These are phyloP conservation scores for Nicotiana knightiana DNA, from an alignment of 257 asterid species.

Conservation along the genomic window DNA sequence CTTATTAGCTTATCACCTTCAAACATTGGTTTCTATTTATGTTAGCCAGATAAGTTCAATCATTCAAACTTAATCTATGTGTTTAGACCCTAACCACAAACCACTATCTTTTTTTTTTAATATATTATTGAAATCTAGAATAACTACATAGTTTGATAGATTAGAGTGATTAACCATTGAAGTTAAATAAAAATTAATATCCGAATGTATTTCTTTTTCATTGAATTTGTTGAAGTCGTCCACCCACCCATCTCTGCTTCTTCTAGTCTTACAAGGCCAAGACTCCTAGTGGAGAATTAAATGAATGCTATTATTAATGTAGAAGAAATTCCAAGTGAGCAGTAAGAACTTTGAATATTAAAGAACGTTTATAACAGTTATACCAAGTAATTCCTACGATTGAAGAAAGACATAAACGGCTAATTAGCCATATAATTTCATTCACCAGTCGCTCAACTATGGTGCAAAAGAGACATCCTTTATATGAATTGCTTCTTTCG, in stretches of 20 bases:
- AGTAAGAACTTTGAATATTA: too few species aligned
- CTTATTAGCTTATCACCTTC: neutral
- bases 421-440: neutral
- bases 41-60: neutral
- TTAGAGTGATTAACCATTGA: neutral
- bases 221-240: neutral
- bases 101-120: neutral
- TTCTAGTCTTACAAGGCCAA: neutral
- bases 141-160: neutral
- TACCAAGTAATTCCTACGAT: neutral
- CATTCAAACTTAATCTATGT: neutral
- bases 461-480: neutral
- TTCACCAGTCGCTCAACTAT: neutral
- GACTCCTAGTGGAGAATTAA: neutral
- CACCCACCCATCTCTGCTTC: neutral
- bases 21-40: neutral
- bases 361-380: too few species aligned
- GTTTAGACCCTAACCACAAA: slow-evolving; percentile 3
- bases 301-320: neutral
- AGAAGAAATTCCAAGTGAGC: neutral
- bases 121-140: neutral
- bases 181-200: neutral
- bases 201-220: neutral
- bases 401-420: neutral
- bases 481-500: too few species aligned